These are phyloP conservation scores for Microbotryomycetes sp. DNA, from an alignment of 1,284 basidiomycete genomes.

Conservation along the genomic window DNA sequence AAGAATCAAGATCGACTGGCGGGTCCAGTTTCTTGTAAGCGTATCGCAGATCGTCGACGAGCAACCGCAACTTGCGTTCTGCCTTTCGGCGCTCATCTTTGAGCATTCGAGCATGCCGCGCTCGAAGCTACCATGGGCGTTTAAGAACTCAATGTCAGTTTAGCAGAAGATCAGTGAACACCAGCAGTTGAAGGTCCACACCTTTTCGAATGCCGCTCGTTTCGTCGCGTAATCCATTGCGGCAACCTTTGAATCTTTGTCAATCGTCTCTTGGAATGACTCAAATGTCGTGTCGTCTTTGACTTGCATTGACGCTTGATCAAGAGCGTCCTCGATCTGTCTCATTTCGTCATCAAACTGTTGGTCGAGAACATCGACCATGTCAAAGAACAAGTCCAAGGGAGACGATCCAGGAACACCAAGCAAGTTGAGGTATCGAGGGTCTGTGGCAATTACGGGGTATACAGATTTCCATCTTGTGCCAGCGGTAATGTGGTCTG, in stretches of 20 bases:
- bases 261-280: slow-evolving; percentile 50
- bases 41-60: slow-evolving; percentile 92
- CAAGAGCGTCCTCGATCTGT: slow-evolving; percentile 49
- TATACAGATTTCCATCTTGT: slow-evolving; percentile 89
- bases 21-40: slow-evolving; percentile 84
- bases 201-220: slow-evolving; percentile 17
- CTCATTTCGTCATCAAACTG: slow-evolving; percentile 69
- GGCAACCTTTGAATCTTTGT: slow-evolving; percentile 33
- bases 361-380: slow-evolving; percentile 78
- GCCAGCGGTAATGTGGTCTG: slow-evolving; percentile 66
- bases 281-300: slow-evolving; percentile 41
- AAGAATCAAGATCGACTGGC: slow-evolving; percentile 61
- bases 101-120: slow-evolving; percentile 59
- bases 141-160: background rate
- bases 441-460: slow-evolving; percentile 65
- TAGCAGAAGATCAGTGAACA: slow-evolving; percentile 8
- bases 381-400: slow-evolving; percentile 92
- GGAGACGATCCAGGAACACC: slow-evolving; percentile 83
- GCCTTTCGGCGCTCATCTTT: slow-evolving; percentile 66
- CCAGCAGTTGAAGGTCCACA: slow-evolving; percentile 25
- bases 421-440: slow-evolving; percentile 75
- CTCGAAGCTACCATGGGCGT: slow-evolving; percentile 54
- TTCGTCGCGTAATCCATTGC: slow-evolving; percentile 53
- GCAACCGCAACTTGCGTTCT: slow-evolving; percentile 75
- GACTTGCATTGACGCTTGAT: slow-evolving; percentile 45